Percentiles rank a stretch among this genome's conserved stretches.
Conservation (phyloP, 2,329 filamentous ascomycete genomes). For the Mycosphaerella sp. region DNA sequence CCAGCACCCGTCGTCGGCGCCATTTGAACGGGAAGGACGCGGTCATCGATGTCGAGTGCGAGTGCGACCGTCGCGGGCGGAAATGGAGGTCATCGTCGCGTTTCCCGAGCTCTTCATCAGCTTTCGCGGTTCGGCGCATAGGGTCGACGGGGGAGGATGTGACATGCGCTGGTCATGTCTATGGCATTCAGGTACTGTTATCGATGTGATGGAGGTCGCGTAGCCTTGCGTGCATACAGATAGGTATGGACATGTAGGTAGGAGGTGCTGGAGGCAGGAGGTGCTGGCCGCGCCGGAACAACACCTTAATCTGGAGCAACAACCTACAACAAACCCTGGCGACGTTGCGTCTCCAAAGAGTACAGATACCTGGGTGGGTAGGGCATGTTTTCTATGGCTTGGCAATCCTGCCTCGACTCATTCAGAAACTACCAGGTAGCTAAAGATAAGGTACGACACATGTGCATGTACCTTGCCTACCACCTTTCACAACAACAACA, state of each 20-base stretch:
- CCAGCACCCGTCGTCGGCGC: constrained; percentile 46
- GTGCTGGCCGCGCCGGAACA: too few relatives aligned
- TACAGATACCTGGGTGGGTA: too few relatives aligned
- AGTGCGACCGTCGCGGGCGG: constrained; percentile 20
- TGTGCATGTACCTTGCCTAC: too few relatives aligned
- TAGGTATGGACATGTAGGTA: too few relatives aligned
- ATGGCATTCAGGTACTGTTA: neutral
- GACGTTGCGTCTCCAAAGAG: neutral
- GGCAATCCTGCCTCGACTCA: neutral
- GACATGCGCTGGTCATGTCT: neutral
- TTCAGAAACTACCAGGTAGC: too few relatives aligned
- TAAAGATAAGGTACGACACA: too few relatives aligned
- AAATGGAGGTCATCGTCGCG: constrained; percentile 59
- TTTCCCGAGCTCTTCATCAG: constrained; percentile 59
- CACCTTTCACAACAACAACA: too few relatives aligned
- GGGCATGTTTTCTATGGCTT: neutral
- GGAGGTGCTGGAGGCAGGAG: too few relatives aligned
- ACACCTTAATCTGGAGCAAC: neutral
- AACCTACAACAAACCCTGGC: neutral
- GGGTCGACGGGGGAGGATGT: neutral
- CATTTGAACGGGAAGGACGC: constrained; percentile 31
- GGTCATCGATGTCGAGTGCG: constrained; percentile 14
- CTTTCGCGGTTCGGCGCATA: constrained; percentile 23
- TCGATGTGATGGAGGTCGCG: neutral
- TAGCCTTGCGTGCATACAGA: neutral